A percentile compares a stretch with the other conserved stretches of the same genome.
phyloP scores from a whole-genome alignment of 1,139 yeast genomes.

The Kodamaea derodonti region DNA sequence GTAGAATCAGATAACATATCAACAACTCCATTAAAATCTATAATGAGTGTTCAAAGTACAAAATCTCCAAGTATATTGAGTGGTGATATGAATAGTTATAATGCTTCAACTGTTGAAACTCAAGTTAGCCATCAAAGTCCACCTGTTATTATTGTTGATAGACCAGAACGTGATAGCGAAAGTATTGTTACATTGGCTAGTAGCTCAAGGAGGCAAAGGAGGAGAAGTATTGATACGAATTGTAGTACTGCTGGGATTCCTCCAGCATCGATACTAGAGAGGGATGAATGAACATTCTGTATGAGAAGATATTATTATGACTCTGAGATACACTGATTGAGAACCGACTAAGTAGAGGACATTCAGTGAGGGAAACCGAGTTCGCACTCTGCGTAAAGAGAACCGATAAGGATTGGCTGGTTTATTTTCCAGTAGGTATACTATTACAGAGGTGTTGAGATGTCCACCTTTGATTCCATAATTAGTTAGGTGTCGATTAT shows the following conservation, averaged over 20 bases:
- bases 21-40: conserved; percentile 51
- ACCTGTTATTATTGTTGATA: conserved; percentile 1
- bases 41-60: conserved; percentile 47
- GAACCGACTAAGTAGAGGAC: too few relatives aligned
- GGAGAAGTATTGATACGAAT: conserved; percentile 55
- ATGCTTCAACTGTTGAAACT: conserved; percentile 52
- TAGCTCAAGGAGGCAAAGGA: conserved; percentile 44
- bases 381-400: too few relatives aligned
- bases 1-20: conserved; percentile 37
- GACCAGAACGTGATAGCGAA: conserved; percentile 39
- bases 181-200: conserved; percentile 54
- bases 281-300: too few relatives aligned
- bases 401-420: too few relatives aligned
- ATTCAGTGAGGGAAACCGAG: too few relatives aligned
- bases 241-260: conserved; percentile 62
- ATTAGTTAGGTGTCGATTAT: too few relatives aligned
- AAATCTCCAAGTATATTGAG: conserved; percentile 43
- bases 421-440: too few relatives aligned
- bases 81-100: conserved; percentile 37
- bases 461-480: too few relatives aligned
- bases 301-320: too few relatives aligned
- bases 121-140: conserved; percentile 26
- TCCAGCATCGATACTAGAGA: conserved; percentile 59
- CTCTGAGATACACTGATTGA: too few relatives aligned
- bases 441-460: too few relatives aligned